Percentiles rank a stretch among this genome's conserved stretches.
These are phyloP conservation scores for Colletotrichum aenigma DNA, from an alignment of 2,329 filamentous ascomycete species.

Conservation along the genomic window DNA sequence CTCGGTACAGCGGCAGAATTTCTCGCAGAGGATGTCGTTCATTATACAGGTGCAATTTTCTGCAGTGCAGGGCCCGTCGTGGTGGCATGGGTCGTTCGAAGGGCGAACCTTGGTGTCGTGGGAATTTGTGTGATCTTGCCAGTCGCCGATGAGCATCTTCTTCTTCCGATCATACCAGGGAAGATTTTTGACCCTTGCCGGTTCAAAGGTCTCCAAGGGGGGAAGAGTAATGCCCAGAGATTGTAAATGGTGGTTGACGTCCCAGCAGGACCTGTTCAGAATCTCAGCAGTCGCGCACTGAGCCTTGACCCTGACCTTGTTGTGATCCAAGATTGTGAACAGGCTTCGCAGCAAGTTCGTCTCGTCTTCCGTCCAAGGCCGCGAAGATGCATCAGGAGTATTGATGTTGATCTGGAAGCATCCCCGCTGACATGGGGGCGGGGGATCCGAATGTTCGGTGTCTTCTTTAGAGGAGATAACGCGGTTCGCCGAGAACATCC, in stretches of 20 bases:
- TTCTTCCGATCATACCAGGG: slow-evolving; percentile 62
- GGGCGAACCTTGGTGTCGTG: slow-evolving; percentile 62
- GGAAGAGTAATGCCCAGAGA: slow-evolving; percentile 40
- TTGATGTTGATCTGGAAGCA: slow-evolving; percentile 42
- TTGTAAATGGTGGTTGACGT: slow-evolving; percentile 50
- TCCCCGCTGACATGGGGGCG: slow-evolving; percentile 39
- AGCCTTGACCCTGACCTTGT: slow-evolving; percentile 42
- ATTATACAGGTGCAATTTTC: slow-evolving; percentile 67
- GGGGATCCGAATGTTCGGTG: background rate
- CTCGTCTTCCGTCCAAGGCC: slow-evolving; percentile 55
- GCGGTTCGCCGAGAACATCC: slow-evolving; percentile 18
- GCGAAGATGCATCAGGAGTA: background rate
- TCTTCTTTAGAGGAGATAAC: background rate
- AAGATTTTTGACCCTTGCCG: slow-evolving; percentile 46
- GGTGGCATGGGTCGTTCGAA: slow-evolving; percentile 68
- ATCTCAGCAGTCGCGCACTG: slow-evolving; percentile 56
- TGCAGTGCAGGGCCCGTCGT: slow-evolving; percentile 69
- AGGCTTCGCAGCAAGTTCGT: slow-evolving; percentile 51
- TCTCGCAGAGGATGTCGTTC: slow-evolving; percentile 71
- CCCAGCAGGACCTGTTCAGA: slow-evolving; percentile 56
- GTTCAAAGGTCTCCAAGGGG: slow-evolving; percentile 23
- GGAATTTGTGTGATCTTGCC: slow-evolving; percentile 59
- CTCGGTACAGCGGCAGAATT: slow-evolving; percentile 68
- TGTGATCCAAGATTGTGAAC: slow-evolving; percentile 45
- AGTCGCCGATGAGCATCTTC: slow-evolving; percentile 58